Evolutionary conservation across 306 rosid genomes (phyloP).

Genomic region (Alnus glutinosa): DNA sequence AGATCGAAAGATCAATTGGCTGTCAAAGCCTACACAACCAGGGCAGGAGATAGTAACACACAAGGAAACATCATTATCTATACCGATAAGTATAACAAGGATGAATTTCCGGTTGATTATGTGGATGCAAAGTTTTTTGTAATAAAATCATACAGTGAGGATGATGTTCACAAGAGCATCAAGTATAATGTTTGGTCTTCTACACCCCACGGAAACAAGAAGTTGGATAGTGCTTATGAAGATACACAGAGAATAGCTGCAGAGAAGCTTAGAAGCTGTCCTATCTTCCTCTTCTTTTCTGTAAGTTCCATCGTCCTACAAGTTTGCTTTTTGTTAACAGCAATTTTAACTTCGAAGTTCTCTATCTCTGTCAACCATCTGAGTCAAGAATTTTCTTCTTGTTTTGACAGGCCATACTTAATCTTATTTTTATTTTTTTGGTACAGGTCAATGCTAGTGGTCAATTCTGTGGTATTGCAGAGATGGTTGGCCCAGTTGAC

Average conservation of each 20-base stretch:
- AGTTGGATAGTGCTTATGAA: conserved; percentile 69
- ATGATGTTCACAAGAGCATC: conserved; percentile 95
- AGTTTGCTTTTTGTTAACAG: background rate
- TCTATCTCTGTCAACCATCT: background rate
- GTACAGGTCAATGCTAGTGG: conserved; percentile 93
- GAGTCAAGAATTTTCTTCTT: background rate
- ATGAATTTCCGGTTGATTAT: conserved; percentile 64
- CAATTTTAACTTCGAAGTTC: background rate
- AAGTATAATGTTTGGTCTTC: conserved; percentile 98
- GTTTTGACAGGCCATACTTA: conserved; percentile 10
- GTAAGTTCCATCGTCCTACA: conserved; percentile 45
- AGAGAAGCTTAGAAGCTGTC: conserved; percentile 67
- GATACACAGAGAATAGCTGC: conserved; percentile 65
- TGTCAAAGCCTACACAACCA: conserved; percentile 70
- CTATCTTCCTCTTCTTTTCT: conserved; percentile 77
- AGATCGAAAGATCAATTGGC: conserved; percentile 58
- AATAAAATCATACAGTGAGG: conserved; percentile 95
- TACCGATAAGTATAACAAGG: conserved; percentile 79
- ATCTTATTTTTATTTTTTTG: background rate
- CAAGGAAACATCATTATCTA: conserved; percentile 69
- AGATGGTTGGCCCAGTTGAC: conserved; percentile 83
- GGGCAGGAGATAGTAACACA: conserved; percentile 70
- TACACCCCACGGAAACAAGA: conserved; percentile 92
- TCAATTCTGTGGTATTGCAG: conserved; percentile 89
- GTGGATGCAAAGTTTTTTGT: conserved; percentile 80